phyloP scores from a whole-genome alignment of 345 rosid genomes.

The Alliaria petiolata region DNA sequence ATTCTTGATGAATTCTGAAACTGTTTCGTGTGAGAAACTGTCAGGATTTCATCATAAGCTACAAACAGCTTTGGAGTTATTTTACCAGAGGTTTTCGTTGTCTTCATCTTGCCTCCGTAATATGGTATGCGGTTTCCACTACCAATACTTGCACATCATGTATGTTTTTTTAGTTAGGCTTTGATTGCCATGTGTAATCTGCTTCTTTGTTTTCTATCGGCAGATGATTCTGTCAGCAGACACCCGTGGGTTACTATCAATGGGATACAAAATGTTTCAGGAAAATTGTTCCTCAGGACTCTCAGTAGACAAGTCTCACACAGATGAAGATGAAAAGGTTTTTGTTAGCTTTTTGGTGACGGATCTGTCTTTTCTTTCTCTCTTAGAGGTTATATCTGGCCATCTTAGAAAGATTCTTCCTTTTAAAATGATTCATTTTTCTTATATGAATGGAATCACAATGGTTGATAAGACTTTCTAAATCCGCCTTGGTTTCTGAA shows the following conservation, averaged over 20 bases:
- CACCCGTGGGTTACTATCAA: slow-evolving; percentile 46
- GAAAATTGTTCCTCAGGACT: slow-evolving; percentile 39
- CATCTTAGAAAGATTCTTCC: slow-evolving; percentile 24
- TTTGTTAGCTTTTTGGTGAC: slow-evolving; percentile 13
- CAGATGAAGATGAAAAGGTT: slow-evolving; percentile 12
- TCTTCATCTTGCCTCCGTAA: slow-evolving; percentile 46
- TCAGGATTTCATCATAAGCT: slow-evolving; percentile 49
- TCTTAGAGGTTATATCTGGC: neutral
- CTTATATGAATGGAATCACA: neutral
- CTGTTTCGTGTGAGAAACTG: slow-evolving; percentile 41
- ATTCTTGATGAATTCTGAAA: slow-evolving; percentile 33
- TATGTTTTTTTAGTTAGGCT: neutral
- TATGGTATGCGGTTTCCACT: slow-evolving; percentile 45
- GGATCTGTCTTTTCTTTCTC: slow-evolving; percentile 20
- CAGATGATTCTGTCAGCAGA: slow-evolving; percentile 47
- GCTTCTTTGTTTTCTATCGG: slow-evolving; percentile 27
- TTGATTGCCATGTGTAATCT: slow-evolving; percentile 11
- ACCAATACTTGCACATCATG: slow-evolving; percentile 4
- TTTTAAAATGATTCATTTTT: slow-evolving; percentile 8
- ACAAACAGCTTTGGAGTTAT: slow-evolving; percentile 40
- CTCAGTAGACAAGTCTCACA: slow-evolving; percentile 35
- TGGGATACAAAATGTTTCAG: slow-evolving; percentile 52
- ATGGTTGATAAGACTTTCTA: neutral
- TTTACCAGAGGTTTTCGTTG: slow-evolving; percentile 62
- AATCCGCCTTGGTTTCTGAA: neutral